Conservation (phyloP, 176 grass and related monocot genomes). For the Oryza glaberrima region DNA sequence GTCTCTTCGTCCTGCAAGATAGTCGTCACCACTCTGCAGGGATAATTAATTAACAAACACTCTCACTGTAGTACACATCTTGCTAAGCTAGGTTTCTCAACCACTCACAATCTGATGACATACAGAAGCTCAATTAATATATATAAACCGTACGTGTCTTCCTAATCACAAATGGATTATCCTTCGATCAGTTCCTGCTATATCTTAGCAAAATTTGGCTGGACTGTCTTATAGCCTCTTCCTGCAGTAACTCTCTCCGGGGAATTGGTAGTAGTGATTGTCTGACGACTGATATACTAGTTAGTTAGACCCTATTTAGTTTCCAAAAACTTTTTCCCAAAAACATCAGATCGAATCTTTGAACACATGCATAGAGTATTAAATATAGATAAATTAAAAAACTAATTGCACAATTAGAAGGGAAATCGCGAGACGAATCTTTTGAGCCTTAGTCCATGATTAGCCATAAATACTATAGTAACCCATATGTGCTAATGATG, state of each 20-base stretch:
- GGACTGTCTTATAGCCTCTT: not conserved
- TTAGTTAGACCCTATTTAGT: too few species aligned
- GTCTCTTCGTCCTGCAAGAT: not conserved
- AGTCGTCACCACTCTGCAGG: not conserved
- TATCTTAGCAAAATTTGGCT: not conserved
- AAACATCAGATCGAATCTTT: too few species aligned
- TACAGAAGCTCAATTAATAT: not conserved
- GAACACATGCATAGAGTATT: too few species aligned
- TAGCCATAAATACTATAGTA: too few species aligned
- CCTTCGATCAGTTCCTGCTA: not conserved
- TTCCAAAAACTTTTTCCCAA: too few species aligned
- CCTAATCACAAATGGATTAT: not conserved
- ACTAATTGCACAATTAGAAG: too few species aligned
- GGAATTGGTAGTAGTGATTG: not conserved
- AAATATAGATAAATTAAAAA: too few species aligned
- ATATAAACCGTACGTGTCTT: not conserved
- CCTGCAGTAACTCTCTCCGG: too few species aligned
- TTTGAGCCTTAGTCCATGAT: too few species aligned
- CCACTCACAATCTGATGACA: slow-evolving; percentile 4
- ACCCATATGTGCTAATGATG: too few species aligned
- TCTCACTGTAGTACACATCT: not conserved
- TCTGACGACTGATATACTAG: not conserved
- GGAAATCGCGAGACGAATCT: too few species aligned
- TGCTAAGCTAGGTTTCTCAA: not conserved
- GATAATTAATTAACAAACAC: not conserved